Conservation (phyloP, 257 asterid genomes). For the Solanum chiquidenum region DNA sequence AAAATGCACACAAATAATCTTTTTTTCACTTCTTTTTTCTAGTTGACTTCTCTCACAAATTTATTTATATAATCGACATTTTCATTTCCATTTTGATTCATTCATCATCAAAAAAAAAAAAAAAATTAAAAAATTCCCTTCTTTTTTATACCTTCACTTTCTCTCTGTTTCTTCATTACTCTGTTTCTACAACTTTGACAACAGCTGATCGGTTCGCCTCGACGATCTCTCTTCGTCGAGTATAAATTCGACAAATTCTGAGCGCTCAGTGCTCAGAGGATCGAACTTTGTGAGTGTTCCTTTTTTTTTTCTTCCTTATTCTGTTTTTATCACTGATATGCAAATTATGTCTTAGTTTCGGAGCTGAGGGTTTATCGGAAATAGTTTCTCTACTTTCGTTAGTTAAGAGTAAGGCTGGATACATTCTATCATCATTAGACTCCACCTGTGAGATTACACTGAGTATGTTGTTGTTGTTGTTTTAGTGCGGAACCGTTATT, state of each 20-base stretch:
- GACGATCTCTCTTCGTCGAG: not conserved
- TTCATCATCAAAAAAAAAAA: too few species aligned
- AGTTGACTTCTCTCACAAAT: not conserved
- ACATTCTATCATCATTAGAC: not conserved
- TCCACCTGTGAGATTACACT: accelerated
- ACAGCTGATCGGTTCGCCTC: not conserved
- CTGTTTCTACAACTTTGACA: not conserved
- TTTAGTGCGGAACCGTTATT: not conserved
- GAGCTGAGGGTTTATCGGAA: not conserved
- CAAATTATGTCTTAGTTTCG: not conserved
- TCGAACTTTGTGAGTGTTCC: not conserved
- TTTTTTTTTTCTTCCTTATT: not conserved
- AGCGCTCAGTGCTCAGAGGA: not conserved
- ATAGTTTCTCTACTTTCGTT: not conserved
- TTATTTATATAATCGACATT: not conserved
- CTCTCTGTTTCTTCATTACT: not conserved
- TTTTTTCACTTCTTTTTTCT: not conserved
- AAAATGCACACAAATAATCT: not conserved
- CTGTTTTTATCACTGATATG: not conserved
- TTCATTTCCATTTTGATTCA: not conserved
- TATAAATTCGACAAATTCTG: not conserved
- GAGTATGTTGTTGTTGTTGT: not conserved
- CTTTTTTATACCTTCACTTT: not conserved
- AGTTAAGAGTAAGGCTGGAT: not conserved
- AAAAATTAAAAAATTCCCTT: not conserved